These are phyloP conservation scores for Entonaema liquescens DNA, from an alignment of 495 filamentous ascomycete species.

Conservation along the genomic window DNA sequence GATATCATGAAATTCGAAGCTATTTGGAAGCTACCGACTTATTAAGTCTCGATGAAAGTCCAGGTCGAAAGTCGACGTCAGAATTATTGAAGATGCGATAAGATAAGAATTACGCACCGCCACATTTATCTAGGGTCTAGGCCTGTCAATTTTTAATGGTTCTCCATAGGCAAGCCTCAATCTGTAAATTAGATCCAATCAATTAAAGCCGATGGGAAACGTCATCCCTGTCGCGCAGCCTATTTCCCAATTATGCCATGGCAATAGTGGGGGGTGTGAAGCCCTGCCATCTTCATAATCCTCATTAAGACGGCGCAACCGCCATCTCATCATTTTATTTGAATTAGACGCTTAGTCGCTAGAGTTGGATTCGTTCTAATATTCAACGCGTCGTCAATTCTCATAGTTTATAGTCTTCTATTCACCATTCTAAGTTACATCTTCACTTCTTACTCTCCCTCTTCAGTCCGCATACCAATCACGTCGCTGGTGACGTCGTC, in stretches of 20 bases:
- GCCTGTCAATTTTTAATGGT: neutral
- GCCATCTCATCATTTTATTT: neutral
- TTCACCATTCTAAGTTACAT: constrained; percentile 4
- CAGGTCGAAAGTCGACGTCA: constrained; percentile 26
- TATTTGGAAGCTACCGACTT: neutral
- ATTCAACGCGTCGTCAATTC: neutral
- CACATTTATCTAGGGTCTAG: constrained; percentile 6
- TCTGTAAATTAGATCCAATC: neutral
- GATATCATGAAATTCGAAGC: neutral
- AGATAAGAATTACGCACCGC: constrained; percentile 20
- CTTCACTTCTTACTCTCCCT: neutral
- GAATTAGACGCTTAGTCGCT: neutral
- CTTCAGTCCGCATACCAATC: constrained; percentile 19
- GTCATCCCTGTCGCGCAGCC: constrained; percentile 4
- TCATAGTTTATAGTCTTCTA: neutral
- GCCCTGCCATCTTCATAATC: neutral
- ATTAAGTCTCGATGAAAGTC: neutral
- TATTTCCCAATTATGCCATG: constrained; percentile 18
- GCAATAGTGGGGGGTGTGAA: constrained; percentile 19
- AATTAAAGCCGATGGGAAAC: constrained; percentile 10
- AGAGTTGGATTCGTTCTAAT: neutral
- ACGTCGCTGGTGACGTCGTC: constrained; percentile 36
- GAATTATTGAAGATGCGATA: constrained; percentile 36
- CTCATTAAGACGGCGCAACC: neutral
- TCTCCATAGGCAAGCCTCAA: neutral